Percentiles rank a stretch among this genome's conserved stretches.
phyloP scores from a whole-genome alignment of 306 rosid genomes.

The Prunus dulcis region DNA sequence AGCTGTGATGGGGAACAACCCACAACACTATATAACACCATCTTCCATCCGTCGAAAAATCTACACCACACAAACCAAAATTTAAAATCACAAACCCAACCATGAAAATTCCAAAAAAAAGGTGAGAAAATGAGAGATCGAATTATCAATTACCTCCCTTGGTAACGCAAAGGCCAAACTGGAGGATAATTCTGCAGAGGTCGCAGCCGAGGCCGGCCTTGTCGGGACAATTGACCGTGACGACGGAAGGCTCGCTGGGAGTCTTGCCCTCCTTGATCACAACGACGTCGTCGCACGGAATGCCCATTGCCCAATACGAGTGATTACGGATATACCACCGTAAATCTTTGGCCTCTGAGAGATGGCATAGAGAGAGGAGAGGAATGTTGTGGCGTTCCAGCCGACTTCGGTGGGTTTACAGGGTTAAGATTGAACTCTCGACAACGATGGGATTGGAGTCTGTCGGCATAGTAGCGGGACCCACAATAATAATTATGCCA shows the following conservation, averaged over 20 bases:
- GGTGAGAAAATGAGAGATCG: background rate
- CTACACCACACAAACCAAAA: constrained; percentile 26
- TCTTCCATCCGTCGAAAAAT: constrained; percentile 79
- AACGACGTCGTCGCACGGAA: constrained; percentile 62
- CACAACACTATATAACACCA: constrained; percentile 80
- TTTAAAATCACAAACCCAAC: background rate
- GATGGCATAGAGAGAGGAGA: background rate
- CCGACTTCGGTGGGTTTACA: background rate
- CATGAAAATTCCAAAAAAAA: too few relatives aligned
- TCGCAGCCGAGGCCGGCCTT: constrained; percentile 86
- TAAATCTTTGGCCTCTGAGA: background rate
- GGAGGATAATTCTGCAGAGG: constrained; percentile 60
- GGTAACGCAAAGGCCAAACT: constrained; percentile 65
- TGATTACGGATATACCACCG: background rate
- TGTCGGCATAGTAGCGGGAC: background rate
- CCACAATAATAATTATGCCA: background rate
- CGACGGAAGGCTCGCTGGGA: constrained; percentile 41
- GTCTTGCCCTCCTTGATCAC: constrained; percentile 45
- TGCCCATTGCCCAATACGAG: constrained; percentile 44
- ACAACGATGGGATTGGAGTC: background rate
- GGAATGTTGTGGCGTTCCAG: background rate
- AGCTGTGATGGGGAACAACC: constrained; percentile 54
- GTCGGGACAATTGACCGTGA: constrained; percentile 82
- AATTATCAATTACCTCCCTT: constrained; percentile 44
- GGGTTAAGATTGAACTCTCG: background rate